These are phyloP conservation scores for Fusarium pseudonygamai DNA, from an alignment of 2,329 filamentous ascomycete genomes.

Conservation along the genomic window DNA sequence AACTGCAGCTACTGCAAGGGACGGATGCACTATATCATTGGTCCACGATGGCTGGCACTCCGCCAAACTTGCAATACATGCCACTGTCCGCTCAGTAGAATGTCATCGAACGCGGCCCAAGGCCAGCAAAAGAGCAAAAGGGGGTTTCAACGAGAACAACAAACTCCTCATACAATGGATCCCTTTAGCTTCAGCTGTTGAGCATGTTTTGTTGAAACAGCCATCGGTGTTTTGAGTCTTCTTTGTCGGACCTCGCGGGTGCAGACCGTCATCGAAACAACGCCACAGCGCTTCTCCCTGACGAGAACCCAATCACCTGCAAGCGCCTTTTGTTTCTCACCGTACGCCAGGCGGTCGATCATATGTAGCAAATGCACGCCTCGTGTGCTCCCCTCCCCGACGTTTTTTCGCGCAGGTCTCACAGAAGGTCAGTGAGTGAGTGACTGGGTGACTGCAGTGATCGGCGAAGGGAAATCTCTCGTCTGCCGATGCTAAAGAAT, in stretches of 20 bases:
- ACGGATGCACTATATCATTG: slow-evolving; percentile 1
- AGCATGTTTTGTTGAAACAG: slow-evolving; percentile 12
- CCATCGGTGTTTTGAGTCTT: slow-evolving; percentile 22
- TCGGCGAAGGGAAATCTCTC: not conserved
- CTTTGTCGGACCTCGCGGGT: slow-evolving; percentile 10
- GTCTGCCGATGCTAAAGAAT: not conserved
- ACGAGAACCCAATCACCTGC: slow-evolving; percentile 11
- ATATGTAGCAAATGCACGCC: not conserved
- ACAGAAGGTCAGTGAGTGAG: not conserved
- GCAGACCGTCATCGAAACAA: slow-evolving; percentile 9
- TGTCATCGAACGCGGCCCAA: slow-evolving; percentile 17
- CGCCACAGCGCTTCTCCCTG: slow-evolving; percentile 28
- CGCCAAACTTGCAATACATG: slow-evolving; percentile 8
- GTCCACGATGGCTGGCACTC: not conserved
- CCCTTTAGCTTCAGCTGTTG: not conserved
- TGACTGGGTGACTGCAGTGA: not conserved
- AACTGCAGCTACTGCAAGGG: slow-evolving; percentile 26
- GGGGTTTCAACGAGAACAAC: not conserved
- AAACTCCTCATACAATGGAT: not conserved
- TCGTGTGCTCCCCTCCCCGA: not conserved
- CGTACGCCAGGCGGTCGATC: not conserved
- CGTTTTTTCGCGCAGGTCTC: not conserved
- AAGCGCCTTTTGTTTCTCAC: slow-evolving; percentile 3
- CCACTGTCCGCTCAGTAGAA: slow-evolving; percentile 11
- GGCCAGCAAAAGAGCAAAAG: not conserved